Base-by-base conservation (phyloP, 768 basidiomycete genomes). In the Tricholoma sp. region DNA sequence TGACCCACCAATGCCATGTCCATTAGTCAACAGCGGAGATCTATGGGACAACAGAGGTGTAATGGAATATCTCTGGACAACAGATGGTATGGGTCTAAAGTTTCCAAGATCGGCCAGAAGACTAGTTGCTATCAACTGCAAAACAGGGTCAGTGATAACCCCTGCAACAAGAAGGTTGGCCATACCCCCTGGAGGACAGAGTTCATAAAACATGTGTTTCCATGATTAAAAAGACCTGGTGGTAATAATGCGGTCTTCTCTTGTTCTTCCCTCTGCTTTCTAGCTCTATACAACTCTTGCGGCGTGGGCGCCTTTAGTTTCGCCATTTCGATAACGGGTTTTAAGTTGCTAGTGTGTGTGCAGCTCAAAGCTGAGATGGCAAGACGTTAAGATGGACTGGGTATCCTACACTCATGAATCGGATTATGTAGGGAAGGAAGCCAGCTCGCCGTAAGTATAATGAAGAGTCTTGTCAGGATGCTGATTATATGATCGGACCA, bases 191-290 rank as follows among this genome's bases (percentile, higher is more conserved):
- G 94, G 29, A 98, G 75, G 31, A 94, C 91, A 32, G 92, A 94
- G 72, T 96, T 98, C 88, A 95, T 91, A 72, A 94, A 98, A 72
- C 94, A 98, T 0, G 94, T 96, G 68, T 91, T 91, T 42, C 88
- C 87, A 72, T 91, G 88, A 67, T 92, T 92, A 45, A 83, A 65
- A 20, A 92, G 75, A 6, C 89, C 89, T 3, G 89, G 88, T 0
- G 89, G 89, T 9, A 90, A 73, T 41, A 79, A 74, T 0, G 85
- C 84, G 6, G 72, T 69, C 64, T 70, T 74, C 65, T 88, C 87
- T 50, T 74, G 72, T 62, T 89, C 87, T 66, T 89, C 86, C 63
- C 79, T 76, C 52, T 77, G 75, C 62, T 76, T 83, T 52, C 80
- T 72, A 20, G 80, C 82, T 59, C 72, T 72, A 71, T 85, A 83